Conservation (phyloP, 305 asterid species). For the Salvia sclarea region DNA sequence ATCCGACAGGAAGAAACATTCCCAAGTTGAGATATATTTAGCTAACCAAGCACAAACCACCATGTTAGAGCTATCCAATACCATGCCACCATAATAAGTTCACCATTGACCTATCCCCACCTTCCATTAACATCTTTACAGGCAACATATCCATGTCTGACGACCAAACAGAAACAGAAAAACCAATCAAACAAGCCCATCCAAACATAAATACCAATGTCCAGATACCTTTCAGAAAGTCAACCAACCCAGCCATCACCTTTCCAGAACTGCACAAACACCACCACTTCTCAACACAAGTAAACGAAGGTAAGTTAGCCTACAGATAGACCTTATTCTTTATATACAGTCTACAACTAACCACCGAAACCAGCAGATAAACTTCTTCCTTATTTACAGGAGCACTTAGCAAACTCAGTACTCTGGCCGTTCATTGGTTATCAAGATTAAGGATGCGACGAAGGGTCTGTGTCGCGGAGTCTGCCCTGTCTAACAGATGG, state of each 20-base stretch:
- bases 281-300: conserved; percentile 25
- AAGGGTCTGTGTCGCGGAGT: conserved; percentile 66
- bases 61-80: conserved; percentile 3
- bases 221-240: conserved; percentile 27
- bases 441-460: conserved; percentile 87
- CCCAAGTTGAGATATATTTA: conserved; percentile 15
- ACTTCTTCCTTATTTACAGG: conserved; percentile 42
- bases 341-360: conserved; percentile 46
- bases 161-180: conserved; percentile 13
- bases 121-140: conserved; percentile 11
- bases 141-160: conserved; percentile 13
- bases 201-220: conserved; percentile 4
- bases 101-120: conserved; percentile 11
- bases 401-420: conserved; percentile 37
- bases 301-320: conserved; percentile 31
- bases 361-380: conserved; percentile 32
- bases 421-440: conserved; percentile 47
- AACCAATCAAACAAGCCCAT: conserved; percentile 7
- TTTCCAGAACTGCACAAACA: conserved; percentile 13
- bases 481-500: conserved; percentile 35
- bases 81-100: conserved; percentile 18
- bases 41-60: conserved; percentile 19
- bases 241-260: conserved; percentile 39
- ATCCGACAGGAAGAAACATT: conserved; percentile 21
- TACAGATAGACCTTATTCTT: conserved; percentile 35